Conservation (phyloP, 2,329 filamentous ascomycete species). For the Didymella keratinophila region DNA sequence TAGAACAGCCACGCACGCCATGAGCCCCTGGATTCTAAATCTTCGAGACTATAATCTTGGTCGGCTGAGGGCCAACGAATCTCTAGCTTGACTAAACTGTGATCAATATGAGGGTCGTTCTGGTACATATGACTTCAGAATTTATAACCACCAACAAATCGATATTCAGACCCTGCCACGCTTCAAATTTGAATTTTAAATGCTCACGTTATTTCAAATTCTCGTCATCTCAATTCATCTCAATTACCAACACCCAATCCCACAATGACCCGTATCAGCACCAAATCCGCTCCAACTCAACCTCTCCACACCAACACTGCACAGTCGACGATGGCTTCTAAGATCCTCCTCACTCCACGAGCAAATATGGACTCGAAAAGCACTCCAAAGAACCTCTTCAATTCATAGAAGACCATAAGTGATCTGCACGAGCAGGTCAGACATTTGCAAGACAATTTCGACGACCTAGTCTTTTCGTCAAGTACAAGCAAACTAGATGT, state of each 20-base stretch:
- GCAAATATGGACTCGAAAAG: neutral
- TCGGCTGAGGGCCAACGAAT: neutral
- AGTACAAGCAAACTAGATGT: neutral
- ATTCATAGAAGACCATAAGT: no score
- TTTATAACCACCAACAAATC: neutral
- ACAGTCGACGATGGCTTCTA: neutral
- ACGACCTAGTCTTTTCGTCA: neutral
- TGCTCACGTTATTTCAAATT: no score
- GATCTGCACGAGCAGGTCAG: neutral
- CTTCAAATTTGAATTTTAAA: neutral
- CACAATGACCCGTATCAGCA: neutral
- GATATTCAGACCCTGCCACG: neutral
- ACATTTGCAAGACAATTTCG: neutral
- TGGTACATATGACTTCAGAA: neutral
- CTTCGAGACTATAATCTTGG: no score
- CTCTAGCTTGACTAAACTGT: neutral
- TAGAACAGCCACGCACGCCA: neutral
- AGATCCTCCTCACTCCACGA: neutral
- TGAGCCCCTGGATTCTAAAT: neutral
- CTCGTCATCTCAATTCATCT: neutral
- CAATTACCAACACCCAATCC: neutral
- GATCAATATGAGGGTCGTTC: neutral
- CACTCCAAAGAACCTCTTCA: no score
- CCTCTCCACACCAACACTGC: neutral
- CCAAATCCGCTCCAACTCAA: neutral